phyloP scores from a whole-genome alignment of 1,139 yeast genomes.

The Yamadazyma oceani region DNA sequence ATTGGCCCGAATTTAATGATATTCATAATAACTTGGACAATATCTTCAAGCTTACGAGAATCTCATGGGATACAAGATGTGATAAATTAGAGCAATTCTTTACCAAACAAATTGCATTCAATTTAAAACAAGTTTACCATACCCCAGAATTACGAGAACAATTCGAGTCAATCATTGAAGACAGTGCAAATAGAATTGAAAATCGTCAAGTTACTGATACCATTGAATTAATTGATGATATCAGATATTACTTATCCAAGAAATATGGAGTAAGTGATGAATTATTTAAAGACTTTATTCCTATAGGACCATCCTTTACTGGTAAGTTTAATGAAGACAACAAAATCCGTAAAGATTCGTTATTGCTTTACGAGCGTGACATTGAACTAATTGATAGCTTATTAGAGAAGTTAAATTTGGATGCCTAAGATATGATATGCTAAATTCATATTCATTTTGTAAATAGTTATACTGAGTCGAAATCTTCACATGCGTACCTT shows the following conservation, averaged over 20 bases:
- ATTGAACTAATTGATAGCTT: conserved; percentile 44
- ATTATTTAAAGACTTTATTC: conserved; percentile 28
- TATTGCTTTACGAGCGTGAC: conserved; percentile 28
- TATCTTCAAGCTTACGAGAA: conserved; percentile 56
- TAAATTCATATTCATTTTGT: too few species aligned
- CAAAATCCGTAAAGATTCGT: conserved; percentile 31
- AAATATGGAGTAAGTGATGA: conserved; percentile 42
- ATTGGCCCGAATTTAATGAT: conserved; percentile 20
- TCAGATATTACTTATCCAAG: conserved; percentile 60
- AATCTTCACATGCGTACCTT: too few species aligned
- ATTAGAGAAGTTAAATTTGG: conserved; percentile 42
- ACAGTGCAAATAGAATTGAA: conserved; percentile 58
- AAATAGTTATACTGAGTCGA: too few species aligned
- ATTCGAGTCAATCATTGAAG: conserved; percentile 26
- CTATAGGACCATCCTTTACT: conserved; percentile 19
- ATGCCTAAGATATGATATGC: conserved; percentile 42
- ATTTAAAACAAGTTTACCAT: conserved; percentile 38
- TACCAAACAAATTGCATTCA: conserved; percentile 57
- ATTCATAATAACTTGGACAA: conserved; percentile 28
- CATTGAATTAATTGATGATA: conserved; percentile 76
- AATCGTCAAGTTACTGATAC: conserved; percentile 74
- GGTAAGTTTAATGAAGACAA: conserved; percentile 24
- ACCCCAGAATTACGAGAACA: conserved; percentile 26
- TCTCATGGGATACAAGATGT: conserved; percentile 68
- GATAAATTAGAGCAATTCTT: conserved; percentile 65